Conservation (phyloP, 2,329 filamentous ascomycete species). For the Cadophora gregata region DNA sequence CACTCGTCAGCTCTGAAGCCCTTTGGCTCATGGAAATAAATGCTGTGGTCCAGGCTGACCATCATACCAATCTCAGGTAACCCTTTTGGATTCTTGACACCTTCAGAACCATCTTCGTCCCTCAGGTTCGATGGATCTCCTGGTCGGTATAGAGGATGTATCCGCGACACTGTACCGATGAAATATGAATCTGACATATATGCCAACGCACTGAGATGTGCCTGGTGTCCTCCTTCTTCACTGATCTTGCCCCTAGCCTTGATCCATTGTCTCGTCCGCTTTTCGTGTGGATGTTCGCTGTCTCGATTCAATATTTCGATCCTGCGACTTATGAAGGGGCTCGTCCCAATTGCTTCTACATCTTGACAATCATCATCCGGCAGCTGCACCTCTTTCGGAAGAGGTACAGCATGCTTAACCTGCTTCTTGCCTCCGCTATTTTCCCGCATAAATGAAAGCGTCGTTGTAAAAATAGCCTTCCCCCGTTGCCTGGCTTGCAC, state of each 20-base stretch:
- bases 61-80: slow-evolving; percentile 78
- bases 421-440: slow-evolving; percentile 57
- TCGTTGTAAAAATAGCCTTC: slow-evolving; percentile 92
- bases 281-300: slow-evolving; percentile 62
- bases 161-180: slow-evolving; percentile 83
- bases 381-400: slow-evolving; percentile 55
- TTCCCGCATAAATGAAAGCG: slow-evolving; percentile 82
- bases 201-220: slow-evolving; percentile 85
- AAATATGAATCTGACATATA: slow-evolving; percentile 96
- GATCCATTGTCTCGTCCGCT: slow-evolving; percentile 76
- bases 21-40: slow-evolving; percentile 69
- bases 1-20: slow-evolving; percentile 70
- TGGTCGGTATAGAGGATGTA: slow-evolving; percentile 82
- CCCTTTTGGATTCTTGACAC: slow-evolving; percentile 50
- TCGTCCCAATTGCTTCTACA: slow-evolving; percentile 34
- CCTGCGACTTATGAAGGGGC: slow-evolving; percentile 63
- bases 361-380: slow-evolving; percentile 44
- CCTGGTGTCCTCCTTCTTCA: slow-evolving; percentile 73
- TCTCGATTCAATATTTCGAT: slow-evolving; percentile 62
- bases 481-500: slow-evolving; percentile 94
- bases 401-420: slow-evolving; percentile 69
- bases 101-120: background rate
- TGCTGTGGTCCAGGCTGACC: slow-evolving; percentile 79
- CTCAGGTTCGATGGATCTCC: slow-evolving; percentile 51
- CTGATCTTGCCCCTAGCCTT: slow-evolving; percentile 77